These are phyloP conservation scores for Ogataea henricii DNA, from an alignment of 805 yeast species.

Conservation along the genomic window DNA sequence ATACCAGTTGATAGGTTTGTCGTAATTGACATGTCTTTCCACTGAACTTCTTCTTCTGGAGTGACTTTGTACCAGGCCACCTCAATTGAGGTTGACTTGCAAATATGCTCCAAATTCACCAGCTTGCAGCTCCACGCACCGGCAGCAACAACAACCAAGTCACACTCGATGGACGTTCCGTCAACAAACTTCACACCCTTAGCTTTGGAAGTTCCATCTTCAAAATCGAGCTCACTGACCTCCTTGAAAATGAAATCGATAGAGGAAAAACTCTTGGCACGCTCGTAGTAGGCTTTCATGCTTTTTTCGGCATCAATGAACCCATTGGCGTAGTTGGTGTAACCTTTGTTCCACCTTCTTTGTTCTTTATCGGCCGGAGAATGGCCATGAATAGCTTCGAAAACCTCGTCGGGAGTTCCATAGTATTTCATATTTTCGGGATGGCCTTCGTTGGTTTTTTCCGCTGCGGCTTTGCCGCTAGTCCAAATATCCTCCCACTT, in stretches of 20 bases:
- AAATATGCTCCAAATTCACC: constrained; percentile 23
- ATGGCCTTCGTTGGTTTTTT: constrained; percentile 14
- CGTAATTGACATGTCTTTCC: constrained; percentile 31
- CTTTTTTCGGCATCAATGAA: constrained; percentile 28
- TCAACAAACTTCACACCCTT: constrained; percentile 22
- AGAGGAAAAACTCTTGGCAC: constrained; percentile 19
- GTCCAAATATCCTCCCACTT: constrained; percentile 27
- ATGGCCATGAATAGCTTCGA: constrained; percentile 14
- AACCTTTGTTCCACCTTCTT: constrained; percentile 26
- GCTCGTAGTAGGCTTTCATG: constrained; percentile 28
- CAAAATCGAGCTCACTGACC: constrained; percentile 19
- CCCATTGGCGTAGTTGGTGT: constrained; percentile 27
- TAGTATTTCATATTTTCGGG: constrained; percentile 16
- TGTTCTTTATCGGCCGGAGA: not conserved
- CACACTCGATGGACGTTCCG: constrained; percentile 12
- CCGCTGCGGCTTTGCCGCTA: constrained; percentile 20
- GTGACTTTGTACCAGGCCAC: constrained; percentile 30
- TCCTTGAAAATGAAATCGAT: constrained; percentile 24
- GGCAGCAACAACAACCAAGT: constrained; percentile 28
- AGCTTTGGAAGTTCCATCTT: constrained; percentile 15
- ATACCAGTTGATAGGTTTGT: constrained; percentile 33
- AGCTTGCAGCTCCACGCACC: constrained; percentile 33
- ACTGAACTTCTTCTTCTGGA: constrained; percentile 24
- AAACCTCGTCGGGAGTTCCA: constrained; percentile 15
- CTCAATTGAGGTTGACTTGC: constrained; percentile 25